Conservation (phyloP, 257 asterid genomes). For the Cruciata laevipes region DNA sequence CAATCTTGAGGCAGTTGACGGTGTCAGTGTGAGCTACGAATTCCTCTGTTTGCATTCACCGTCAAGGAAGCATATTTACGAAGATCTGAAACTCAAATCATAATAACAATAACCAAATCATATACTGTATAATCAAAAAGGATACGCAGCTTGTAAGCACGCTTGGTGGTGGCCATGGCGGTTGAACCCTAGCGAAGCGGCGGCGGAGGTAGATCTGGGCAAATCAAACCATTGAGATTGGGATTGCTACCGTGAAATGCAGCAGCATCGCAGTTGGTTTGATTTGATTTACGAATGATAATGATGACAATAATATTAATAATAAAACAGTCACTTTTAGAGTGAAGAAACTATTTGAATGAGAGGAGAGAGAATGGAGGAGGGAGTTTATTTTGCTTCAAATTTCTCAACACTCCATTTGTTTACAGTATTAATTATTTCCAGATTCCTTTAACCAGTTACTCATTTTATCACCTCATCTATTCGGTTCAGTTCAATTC, state of each 20-base stretch:
- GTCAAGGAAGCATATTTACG: conserved; percentile 43
- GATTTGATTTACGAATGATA: not conserved
- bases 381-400: conserved; percentile 1
- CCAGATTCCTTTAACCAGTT: too few relatives aligned
- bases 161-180: conserved; percentile 66
- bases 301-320: not conserved
- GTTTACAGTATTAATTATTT: too few relatives aligned
- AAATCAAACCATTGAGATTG: not conserved
- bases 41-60: conserved; percentile 57
- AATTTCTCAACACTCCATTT: not conserved
- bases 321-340: not conserved
- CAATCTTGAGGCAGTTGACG: conserved; percentile 94
- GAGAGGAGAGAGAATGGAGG: not conserved
- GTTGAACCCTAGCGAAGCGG: conserved; percentile 4
- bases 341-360: too few relatives aligned
- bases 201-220: not conserved
- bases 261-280: not conserved
- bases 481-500: too few relatives aligned
- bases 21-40: conserved; percentile 95
- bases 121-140: conserved; percentile 25
- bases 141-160: conserved; percentile 99
- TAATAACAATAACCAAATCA: not conserved
- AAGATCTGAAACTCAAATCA: not conserved
- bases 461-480: too few relatives aligned
- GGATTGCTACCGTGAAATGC: too few relatives aligned